Base-by-base conservation (phyloP, 1,284 basidiomycete genomes). In the Cutaneotrichosporon arboriforme region DNA sequence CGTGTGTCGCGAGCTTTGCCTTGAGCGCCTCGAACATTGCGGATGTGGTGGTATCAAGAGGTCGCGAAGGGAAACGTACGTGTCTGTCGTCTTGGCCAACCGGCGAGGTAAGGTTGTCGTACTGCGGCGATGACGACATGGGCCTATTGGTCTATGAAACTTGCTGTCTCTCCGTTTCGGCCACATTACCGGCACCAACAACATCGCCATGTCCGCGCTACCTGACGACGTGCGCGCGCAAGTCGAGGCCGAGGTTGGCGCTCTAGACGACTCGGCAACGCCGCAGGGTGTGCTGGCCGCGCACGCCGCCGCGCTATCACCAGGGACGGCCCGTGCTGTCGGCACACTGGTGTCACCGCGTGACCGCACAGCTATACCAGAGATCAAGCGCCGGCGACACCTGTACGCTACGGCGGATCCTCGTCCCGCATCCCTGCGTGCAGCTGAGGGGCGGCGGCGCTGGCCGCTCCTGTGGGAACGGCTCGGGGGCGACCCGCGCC, bases 381-480 rank as follows among this genome's bases (percentile, higher is more conserved):
- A 47, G 1, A 65, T 75, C 52, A 70, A 72, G 48, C 57, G 65
- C 7, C 64, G 73, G 8, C 50, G 73, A 4, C 52, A 69, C 14
- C 21, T 68, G 1, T 67, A 66, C 48, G 66, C 68, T 3, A 37
- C 49, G 13, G 17, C 40, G 2, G n/a, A 10, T 13, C 56, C 61
- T 1, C 47, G 38, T 4, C 67, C 64, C 0, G 22, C n/a, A 1
- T 33, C 52, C 1, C 55, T 74, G 2, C 18, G 42, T 2, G 64
- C 65, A 1, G 59, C 59, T 13, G 54, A 59, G 43, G 70, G 68
- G 1, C 55, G 72, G 33, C 54, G 68, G 18, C 54, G 73, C 14
- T 74, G 70, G 68, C 72, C 72, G 9, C 47, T 73, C 8, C 58
- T 74, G 1, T 75, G 71, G 71, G 73, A 74, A 51, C 58, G 70